Conservation (phyloP, 2,329 filamentous ascomycete species). For the Alternaria panax region DNA sequence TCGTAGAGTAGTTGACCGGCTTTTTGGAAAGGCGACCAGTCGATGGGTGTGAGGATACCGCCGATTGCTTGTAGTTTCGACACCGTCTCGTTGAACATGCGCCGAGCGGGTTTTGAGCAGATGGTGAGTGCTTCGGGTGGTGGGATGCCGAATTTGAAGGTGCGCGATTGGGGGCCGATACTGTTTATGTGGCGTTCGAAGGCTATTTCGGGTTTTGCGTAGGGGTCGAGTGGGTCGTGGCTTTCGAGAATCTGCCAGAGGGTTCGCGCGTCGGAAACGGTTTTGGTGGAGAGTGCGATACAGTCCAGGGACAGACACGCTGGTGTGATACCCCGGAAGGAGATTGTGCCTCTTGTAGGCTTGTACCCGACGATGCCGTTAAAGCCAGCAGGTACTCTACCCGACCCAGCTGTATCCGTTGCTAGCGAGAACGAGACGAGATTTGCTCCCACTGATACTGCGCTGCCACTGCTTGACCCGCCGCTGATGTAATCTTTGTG, state of each 20-base stretch:
- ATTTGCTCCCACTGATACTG: constrained; percentile 61
- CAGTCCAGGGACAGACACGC: constrained; percentile 67
- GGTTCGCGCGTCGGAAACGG: constrained; percentile 57
- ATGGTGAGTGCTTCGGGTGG: constrained; percentile 53
- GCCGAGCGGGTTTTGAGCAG: constrained; percentile 53
- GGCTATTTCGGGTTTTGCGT: constrained; percentile 55
- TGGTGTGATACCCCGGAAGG: constrained; percentile 59
- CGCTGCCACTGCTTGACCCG: constrained; percentile 65
- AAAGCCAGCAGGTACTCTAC: constrained; percentile 61
- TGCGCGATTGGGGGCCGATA: constrained; percentile 44
- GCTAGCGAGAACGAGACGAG: constrained; percentile 64
- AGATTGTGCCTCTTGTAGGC: constrained; percentile 62
- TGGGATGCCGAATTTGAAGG: constrained; percentile 60
- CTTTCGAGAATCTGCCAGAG: constrained; percentile 58
- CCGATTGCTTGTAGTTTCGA: constrained; percentile 38
- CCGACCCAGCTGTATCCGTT: constrained; percentile 64
- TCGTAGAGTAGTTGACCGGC: constrained; percentile 64
- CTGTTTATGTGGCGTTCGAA: constrained; percentile 47
- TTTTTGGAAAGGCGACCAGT: constrained; percentile 56
- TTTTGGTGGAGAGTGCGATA: constrained; percentile 62
- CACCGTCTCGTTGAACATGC: constrained; percentile 43
- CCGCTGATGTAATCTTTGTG: constrained; percentile 61
- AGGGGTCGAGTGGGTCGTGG: constrained; percentile 60
- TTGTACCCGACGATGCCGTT: constrained; percentile 62
- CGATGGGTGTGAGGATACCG: constrained; percentile 39